A percentile compares a stretch with the other conserved stretches of the same genome.
Conservation (phyloP, 2,329 filamentous ascomycete genomes). For the Phyllosticta paracitricarpa region DNA sequence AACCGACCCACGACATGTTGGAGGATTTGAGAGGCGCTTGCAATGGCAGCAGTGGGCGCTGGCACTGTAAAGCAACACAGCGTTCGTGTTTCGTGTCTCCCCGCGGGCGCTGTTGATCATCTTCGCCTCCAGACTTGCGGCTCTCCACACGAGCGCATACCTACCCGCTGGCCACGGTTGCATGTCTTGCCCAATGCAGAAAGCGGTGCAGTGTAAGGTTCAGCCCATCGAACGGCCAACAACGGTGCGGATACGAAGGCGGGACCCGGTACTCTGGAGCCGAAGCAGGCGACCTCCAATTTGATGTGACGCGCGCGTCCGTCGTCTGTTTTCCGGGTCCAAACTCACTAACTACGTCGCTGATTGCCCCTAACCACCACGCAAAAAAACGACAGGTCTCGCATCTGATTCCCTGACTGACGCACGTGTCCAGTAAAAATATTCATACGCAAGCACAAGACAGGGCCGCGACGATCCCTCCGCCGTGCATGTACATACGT, state of each 20-base stretch:
- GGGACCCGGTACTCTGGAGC: background rate
- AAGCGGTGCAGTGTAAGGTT: slow-evolving; percentile 2
- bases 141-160: slow-evolving; percentile 3
- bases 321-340: background rate
- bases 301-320: background rate
- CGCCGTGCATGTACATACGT: background rate
- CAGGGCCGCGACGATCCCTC: background rate
- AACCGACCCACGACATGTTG: background rate
- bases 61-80: background rate
- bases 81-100: background rate
- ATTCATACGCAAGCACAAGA: background rate
- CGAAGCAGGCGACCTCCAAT: background rate
- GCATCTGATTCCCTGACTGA: background rate
- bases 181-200: slow-evolving; percentile 10
- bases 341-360: background rate
- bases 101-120: background rate
- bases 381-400: background rate
- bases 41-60: background rate
- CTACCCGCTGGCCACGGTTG: slow-evolving; percentile 2
- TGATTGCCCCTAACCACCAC: background rate
- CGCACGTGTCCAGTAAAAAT: background rate
- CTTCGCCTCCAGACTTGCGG: background rate
- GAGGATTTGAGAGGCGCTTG: background rate
- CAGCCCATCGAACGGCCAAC: background rate
- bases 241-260: background rate